Percentiles rank a stretch among this genome's conserved stretches.
Evolutionary conservation across 2,329 filamentous ascomycete genomes (phyloP).

Genomic region (Phaeosphaeriaceae sp.): DNA sequence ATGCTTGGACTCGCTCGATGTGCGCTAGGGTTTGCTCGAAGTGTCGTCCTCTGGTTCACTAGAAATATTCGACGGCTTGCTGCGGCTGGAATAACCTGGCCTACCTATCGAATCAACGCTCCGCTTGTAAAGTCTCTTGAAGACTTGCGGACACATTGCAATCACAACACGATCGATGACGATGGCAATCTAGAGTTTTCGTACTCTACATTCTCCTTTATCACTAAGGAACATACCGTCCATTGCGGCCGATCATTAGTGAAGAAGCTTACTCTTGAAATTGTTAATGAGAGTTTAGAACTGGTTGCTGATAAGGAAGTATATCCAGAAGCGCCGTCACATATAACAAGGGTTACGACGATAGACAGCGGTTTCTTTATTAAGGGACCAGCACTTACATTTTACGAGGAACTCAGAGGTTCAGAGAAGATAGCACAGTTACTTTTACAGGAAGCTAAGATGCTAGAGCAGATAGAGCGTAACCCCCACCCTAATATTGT

Average conservation of each 20-base stretch:
- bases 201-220: slow-evolving; percentile 11
- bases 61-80: slow-evolving; percentile 5
- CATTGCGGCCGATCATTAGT: slow-evolving; percentile 8
- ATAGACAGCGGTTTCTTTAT: slow-evolving; percentile 7
- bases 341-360: slow-evolving; percentile 8
- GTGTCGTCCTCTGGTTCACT: slow-evolving; percentile 6
- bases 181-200: slow-evolving; percentile 8
- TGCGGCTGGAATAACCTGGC: slow-evolving; percentile 3
- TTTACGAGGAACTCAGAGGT: slow-evolving; percentile 6
- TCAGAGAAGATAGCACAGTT: slow-evolving; percentile 7
- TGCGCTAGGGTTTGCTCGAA: slow-evolving; percentile 6
- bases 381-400: slow-evolving; percentile 10
- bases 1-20: background rate
- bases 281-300: slow-evolving; percentile 9
- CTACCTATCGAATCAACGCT: slow-evolving; percentile 2
- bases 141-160: slow-evolving; percentile 5
- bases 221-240: slow-evolving; percentile 9
- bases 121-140: slow-evolving; percentile 7
- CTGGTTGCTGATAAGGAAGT: slow-evolving; percentile 10
- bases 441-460: slow-evolving; percentile 14
- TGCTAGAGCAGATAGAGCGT: slow-evolving; percentile 5
- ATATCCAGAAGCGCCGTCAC: slow-evolving; percentile 9
- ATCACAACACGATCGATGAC: slow-evolving; percentile 2
- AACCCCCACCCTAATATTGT: slow-evolving; percentile 15
- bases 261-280: slow-evolving; percentile 11